Evolutionary conservation across 352 stramenopile species (phyloP), one percentile per base, ranked within the genome.

Genomic region (Phytopythium delawarense): DNA sequence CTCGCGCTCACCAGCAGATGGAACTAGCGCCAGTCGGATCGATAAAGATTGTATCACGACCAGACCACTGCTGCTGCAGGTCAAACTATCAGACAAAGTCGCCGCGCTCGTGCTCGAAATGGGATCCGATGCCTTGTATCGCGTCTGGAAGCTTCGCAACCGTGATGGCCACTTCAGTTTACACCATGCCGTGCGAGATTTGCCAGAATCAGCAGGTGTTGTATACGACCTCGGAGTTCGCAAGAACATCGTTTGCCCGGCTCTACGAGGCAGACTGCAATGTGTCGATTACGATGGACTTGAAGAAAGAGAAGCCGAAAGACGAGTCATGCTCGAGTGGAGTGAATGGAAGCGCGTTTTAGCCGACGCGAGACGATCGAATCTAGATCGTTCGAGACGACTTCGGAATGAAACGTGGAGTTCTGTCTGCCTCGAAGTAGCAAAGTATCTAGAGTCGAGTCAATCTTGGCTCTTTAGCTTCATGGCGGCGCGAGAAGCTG

Each of bases 21-120:
- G n/a, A 4, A 15, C 21, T 51, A 32, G 6, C 5, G 34, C n/a
- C 7, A 32, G n/a, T 12, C 11, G 12, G 2, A 20, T 0, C 9
- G 25, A 4, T 15, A 15, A 52, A 28, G 46, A 20, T 7, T 6
- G 8, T 28, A 4, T 9, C 28, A 13, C n/a, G 11, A 34, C n/a
- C 8, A 18, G 21, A 63, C 71, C 64, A 13, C 64, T 67, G 7
- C 50, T 72, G 1, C 65, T 89, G 6, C 68, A 79, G 56, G 78
- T 88, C 1, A 87, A 84, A 63, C 51, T 84, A 1, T 69, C 65
- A 1, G 69, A 82, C 57, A 76, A 71, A 39, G 53, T 88, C 7
- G 70, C 68, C 9, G 78, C 69, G 3, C 39, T 87, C 21, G 65
- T 65, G 1, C 71, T 90, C 23, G 62, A 83, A 12, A 64, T 60